Evolutionary conservation across 2,329 filamentous ascomycete genomes (phyloP), one percentile per base, ranked within the genome.

Genomic region (Zasmidium cellare): DNA sequence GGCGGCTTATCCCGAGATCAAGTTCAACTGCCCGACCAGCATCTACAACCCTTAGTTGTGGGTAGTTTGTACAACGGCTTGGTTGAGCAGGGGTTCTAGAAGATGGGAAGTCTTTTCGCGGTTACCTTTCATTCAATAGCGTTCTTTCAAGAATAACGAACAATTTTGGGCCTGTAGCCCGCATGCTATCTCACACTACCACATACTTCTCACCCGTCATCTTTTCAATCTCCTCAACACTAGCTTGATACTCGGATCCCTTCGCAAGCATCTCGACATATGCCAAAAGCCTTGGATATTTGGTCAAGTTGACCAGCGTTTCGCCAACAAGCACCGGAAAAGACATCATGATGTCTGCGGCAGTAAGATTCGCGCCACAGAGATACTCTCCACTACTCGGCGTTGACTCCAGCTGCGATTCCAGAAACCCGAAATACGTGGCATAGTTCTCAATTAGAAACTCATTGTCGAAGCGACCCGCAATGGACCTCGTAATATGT

Each of bases 401-500:
- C 1, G 79, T 77, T 3, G 76, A 74, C 7, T 70, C 69, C 3
- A 84, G 67, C 59, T 82, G 80, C 5, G 69, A 67, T 55, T 84
- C 79, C n/a, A 85, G 70, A 61, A 82, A 83, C 6, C 64, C 62
- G 49, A 82, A 79, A 61, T 84, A 76, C 7, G 72, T 76, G 20
- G 75, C 75, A 56, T 80, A 73, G 61, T 82, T 80, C 1, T 75
- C 74, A 35, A 77, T 74, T 38, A 83, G 71, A 66, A 79, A 83
- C 11, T 67, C 58, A 0, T 62, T 63, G 16, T 80, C 73, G 35
- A 85, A 71, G 53, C 77, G 77, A 57, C 73, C 71, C 6, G 82
- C 82, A 18, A 90, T 80, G 5, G 77, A 74, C 3, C 75, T 74
- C 14, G 85, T 85, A 59, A 90, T 79, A 2, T 86, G 86, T 62